Percentiles rank a stretch among this genome's conserved stretches.
These are phyloP conservation scores for Striga asiatica DNA, from an alignment of 257 asterid genomes.

Conservation along the genomic window DNA sequence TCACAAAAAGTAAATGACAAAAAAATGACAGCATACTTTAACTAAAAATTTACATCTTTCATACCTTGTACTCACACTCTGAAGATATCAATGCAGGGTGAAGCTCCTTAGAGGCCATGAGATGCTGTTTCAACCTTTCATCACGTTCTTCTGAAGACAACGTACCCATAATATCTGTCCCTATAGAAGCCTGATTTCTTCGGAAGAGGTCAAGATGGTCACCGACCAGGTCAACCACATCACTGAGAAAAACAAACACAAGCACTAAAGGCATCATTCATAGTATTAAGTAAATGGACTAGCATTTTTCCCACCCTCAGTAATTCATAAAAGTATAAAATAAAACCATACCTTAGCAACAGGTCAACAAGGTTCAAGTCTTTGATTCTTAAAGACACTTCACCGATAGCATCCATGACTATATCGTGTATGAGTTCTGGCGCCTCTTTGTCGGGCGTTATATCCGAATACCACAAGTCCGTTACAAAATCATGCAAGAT, in stretches of 20 bases:
- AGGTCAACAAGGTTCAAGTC: slow-evolving; percentile 76
- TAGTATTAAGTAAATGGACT: slow-evolving; percentile 6
- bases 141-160: slow-evolving; percentile 89
- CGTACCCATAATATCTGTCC: slow-evolving; percentile 80
- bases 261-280: slow-evolving; percentile 7
- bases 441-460: slow-evolving; percentile 77
- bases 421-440: slow-evolving; percentile 60
- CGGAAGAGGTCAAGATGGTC: slow-evolving; percentile 78
- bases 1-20: slow-evolving; percentile 1
- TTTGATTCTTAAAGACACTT: slow-evolving; percentile 61
- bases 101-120: slow-evolving; percentile 67
- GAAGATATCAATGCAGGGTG: slow-evolving; percentile 90
- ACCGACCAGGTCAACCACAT: slow-evolving; percentile 68
- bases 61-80: slow-evolving; percentile 97
- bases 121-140: slow-evolving; percentile 73
- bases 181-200: slow-evolving; percentile 61
- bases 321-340: not conserved
- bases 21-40: slow-evolving; percentile 22
- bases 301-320: slow-evolving; percentile 8
- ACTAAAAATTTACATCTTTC: slow-evolving; percentile 47
- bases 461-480: slow-evolving; percentile 80
- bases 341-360: slow-evolving; percentile 51
- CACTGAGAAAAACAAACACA: slow-evolving; percentile 35
- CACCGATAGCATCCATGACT: slow-evolving; percentile 80
- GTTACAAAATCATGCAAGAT: slow-evolving; percentile 66